Conservation (phyloP, 208 protist species). For the Leishmania braziliensis region DNA sequence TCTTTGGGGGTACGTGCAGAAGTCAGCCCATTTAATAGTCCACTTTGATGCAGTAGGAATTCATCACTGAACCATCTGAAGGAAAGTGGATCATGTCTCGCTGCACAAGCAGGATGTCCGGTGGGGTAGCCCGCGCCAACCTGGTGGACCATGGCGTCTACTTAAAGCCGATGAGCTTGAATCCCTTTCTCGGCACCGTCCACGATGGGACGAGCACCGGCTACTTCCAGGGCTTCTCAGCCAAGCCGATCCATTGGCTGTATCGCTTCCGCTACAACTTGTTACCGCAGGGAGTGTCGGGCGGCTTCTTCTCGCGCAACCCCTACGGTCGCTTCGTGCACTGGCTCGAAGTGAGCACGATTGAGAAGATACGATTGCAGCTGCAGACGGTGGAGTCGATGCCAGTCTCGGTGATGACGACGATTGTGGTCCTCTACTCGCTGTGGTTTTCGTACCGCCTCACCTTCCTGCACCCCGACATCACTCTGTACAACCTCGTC, state of each 20-base stretch:
- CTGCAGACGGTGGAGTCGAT: constrained; percentile 58
- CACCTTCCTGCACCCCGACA: constrained; percentile 81
- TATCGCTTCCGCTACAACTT: constrained; percentile 88
- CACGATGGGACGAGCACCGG: constrained; percentile 78
- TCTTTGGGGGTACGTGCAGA: neutral
- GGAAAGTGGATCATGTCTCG: constrained; percentile 54
- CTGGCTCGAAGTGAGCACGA: constrained; percentile 88
- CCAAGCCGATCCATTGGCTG: constrained; percentile 78
- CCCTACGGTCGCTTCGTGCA: constrained; percentile 83
- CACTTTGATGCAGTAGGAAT: neutral
- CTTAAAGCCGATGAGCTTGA: constrained; percentile 75
- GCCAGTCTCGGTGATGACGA: constrained; percentile 47
- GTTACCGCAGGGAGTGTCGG: constrained; percentile 62
- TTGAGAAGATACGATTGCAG: constrained; percentile 83
- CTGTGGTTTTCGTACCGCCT: constrained; percentile 77
- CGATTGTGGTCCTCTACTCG: constrained; percentile 58
- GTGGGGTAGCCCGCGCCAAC: constrained; percentile 59
- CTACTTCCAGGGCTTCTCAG: constrained; percentile 71
- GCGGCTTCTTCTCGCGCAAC: constrained; percentile 83
- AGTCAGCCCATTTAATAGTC: neutral
- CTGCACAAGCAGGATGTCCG: constrained; percentile 47
- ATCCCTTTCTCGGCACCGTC: constrained; percentile 68
- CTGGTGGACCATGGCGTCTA: constrained; percentile 78
- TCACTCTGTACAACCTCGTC: constrained; percentile 86
- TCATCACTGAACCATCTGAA: neutral